Evolutionary conservation across 805 yeast genomes (phyloP).

Genomic region (Ogataea paradorogensis): DNA sequence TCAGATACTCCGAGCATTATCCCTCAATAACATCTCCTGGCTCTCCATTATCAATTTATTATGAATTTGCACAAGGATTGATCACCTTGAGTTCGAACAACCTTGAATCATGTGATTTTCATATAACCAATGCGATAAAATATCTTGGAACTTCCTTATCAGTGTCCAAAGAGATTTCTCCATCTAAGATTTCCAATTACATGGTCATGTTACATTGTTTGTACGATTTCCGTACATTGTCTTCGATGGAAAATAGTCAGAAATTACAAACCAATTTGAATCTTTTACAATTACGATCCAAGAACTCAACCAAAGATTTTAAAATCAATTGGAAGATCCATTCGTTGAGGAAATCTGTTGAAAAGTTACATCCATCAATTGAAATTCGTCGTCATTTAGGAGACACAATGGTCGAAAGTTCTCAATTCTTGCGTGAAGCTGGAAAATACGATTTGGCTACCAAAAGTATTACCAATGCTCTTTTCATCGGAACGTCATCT

Average conservation of each 20-base stretch:
- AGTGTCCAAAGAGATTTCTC: slow-evolving; percentile 46
- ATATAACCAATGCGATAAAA: slow-evolving; percentile 49
- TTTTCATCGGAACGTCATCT: slow-evolving; percentile 39
- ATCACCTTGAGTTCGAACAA: slow-evolving; percentile 40
- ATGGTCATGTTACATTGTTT: slow-evolving; percentile 59
- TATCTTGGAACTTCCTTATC: slow-evolving; percentile 61
- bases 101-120: slow-evolving; percentile 32
- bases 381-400: slow-evolving; percentile 36
- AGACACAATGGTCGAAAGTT: slow-evolving; percentile 54
- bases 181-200: slow-evolving; percentile 45
- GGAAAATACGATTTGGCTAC: slow-evolving; percentile 72
- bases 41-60: slow-evolving; percentile 51
- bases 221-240: slow-evolving; percentile 50
- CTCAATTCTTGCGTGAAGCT: slow-evolving; percentile 64
- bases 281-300: slow-evolving; percentile 21
- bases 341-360: slow-evolving; percentile 40
- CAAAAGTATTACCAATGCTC: slow-evolving; percentile 60
- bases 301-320: slow-evolving; percentile 35
- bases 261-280: slow-evolving; percentile 16
- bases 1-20: slow-evolving; percentile 43
- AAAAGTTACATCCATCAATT: slow-evolving; percentile 25
- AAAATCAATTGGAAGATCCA: slow-evolving; percentile 46
- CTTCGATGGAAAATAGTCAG: slow-evolving; percentile 17
- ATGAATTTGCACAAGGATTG: slow-evolving; percentile 65
- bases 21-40: slow-evolving; percentile 41